These are phyloP conservation scores for Agrocybe praecox DNA, from an alignment of 768 basidiomycete species.

Conservation along the genomic window DNA sequence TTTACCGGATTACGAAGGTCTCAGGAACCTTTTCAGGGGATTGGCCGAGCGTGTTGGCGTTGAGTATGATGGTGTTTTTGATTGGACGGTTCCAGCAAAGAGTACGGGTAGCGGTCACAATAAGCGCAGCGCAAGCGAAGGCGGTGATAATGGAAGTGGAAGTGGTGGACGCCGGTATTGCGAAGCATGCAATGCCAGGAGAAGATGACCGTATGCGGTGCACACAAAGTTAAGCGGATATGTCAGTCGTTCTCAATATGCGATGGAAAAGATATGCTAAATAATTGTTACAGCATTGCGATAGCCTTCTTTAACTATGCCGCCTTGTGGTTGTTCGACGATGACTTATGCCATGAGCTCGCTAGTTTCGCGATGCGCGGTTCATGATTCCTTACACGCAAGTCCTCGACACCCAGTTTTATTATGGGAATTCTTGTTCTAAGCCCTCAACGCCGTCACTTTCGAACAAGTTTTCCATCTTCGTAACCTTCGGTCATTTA, in stretches of 20 bases:
- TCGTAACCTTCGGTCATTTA: background rate
- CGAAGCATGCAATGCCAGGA: constrained; percentile 40
- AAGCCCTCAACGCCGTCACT: background rate
- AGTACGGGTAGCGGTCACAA: constrained; percentile 16
- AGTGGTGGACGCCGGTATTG: constrained; percentile 32
- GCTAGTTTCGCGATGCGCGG: background rate
- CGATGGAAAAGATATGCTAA: background rate
- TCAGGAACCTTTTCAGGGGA: constrained; percentile 71
- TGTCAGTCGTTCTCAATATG: background rate
- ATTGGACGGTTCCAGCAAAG: constrained; percentile 37
- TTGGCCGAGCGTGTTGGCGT: constrained; percentile 57
- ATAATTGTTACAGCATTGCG: too few species aligned
- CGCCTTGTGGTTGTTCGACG: background rate
- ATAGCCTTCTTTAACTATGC: too few species aligned
- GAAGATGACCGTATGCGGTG: constrained; percentile 17
- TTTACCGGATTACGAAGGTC: constrained; percentile 85
- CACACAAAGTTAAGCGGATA: background rate
- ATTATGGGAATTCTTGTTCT: background rate
- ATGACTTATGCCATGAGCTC: background rate
- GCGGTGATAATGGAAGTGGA: constrained; percentile 16
- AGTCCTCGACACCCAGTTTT: background rate
- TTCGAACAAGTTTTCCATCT: background rate
- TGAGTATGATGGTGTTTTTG: constrained; percentile 52
- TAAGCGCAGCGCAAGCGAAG: constrained; percentile 27
- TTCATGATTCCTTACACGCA: background rate